These are phyloP conservation scores for Fusarium sp. DNA, from an alignment of 2,329 filamentous ascomycete species.

Conservation along the genomic window DNA sequence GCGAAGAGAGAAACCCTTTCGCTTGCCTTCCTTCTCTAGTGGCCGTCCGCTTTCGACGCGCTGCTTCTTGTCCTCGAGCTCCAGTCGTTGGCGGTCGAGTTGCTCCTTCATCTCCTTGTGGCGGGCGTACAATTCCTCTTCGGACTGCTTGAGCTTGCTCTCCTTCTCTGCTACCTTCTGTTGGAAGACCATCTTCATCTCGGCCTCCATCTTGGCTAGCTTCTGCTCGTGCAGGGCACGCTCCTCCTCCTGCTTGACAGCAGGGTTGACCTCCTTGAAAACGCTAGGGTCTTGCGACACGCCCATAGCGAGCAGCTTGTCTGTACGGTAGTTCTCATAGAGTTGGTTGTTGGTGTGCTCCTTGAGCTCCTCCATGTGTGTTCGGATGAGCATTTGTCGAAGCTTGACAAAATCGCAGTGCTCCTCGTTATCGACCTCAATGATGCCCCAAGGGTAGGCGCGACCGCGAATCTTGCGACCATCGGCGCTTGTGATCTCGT, in stretches of 20 bases:
- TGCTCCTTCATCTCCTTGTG: slow-evolving; percentile 99
- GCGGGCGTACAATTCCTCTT: slow-evolving; percentile 96
- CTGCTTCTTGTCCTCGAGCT: slow-evolving; percentile 98
- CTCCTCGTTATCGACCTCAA: slow-evolving; percentile 99
- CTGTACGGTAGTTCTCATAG: slow-evolving; percentile 99
- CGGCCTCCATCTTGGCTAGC: slow-evolving; percentile 99
- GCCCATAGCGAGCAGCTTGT: slow-evolving; percentile 98
- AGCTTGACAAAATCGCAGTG: slow-evolving; percentile 99
- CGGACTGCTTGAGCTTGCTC: slow-evolving; percentile 98
- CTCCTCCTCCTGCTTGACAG: slow-evolving; percentile 99
- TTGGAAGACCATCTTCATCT: slow-evolving; percentile 99
- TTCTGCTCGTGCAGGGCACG: slow-evolving; percentile 98
- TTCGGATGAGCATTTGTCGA: slow-evolving; percentile 99
- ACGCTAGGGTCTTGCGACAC: slow-evolving; percentile 98
- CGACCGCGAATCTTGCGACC: slow-evolving; percentile 96
- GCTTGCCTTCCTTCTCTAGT: slow-evolving; percentile 96
- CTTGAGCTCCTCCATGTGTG: slow-evolving; percentile 99
- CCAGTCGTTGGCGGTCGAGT: slow-evolving; percentile 90
- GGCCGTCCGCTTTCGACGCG: slow-evolving; percentile 95
- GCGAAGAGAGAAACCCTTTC: slow-evolving; percentile 99
- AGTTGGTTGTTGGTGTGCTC: slow-evolving; percentile 99
- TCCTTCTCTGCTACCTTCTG: slow-evolving; percentile 99
- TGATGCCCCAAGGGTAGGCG: slow-evolving; percentile 96
- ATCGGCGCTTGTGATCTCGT: slow-evolving; percentile 89
- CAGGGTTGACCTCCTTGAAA: slow-evolving; percentile 99